Conservation (phyloP, 129 eudicot species). For the Arctium lappa region DNA sequence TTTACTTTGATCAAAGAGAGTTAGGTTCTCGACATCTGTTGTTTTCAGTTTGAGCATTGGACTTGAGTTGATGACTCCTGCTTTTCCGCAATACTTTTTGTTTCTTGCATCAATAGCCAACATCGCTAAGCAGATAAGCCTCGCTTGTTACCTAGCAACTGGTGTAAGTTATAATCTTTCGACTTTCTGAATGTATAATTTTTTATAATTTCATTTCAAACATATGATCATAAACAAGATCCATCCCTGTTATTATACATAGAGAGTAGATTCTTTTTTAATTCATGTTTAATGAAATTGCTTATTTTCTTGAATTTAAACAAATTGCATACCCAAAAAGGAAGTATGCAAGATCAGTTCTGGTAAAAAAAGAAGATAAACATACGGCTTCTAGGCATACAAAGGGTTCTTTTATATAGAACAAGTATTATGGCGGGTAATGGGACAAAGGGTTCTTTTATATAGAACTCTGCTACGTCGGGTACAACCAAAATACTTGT, state of each 20-base stretch:
- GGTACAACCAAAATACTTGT: not conserved
- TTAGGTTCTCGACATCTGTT: constrained; percentile 87
- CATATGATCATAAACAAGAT: not conserved
- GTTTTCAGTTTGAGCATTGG: constrained; percentile 98
- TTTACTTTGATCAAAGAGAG: constrained; percentile 59
- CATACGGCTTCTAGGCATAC: no score
- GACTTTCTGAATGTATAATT: not conserved
- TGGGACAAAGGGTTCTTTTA: no score
- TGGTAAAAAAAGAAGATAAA: not conserved
- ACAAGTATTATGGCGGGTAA: not conserved
- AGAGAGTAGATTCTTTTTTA: not conserved
- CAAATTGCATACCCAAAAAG: no score
- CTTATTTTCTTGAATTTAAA: not conserved
- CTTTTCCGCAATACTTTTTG: constrained; percentile 77
- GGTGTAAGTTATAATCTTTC: constrained; percentile 59
- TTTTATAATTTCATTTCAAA: not conserved
- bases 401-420: no score
- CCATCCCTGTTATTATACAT: not conserved
- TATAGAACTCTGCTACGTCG: not conserved
- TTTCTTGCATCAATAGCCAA: constrained; percentile 92
- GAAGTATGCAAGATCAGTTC: no score
- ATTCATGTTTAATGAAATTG: not conserved
- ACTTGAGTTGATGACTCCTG: constrained; percentile 93
- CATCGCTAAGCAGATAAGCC: constrained; percentile 91
- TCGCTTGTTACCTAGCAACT: constrained; percentile 92